Percentiles rank a stretch among this genome's conserved stretches.
Conservation (phyloP, 306 rosid species). For the Macrotyloma uniflorum region DNA sequence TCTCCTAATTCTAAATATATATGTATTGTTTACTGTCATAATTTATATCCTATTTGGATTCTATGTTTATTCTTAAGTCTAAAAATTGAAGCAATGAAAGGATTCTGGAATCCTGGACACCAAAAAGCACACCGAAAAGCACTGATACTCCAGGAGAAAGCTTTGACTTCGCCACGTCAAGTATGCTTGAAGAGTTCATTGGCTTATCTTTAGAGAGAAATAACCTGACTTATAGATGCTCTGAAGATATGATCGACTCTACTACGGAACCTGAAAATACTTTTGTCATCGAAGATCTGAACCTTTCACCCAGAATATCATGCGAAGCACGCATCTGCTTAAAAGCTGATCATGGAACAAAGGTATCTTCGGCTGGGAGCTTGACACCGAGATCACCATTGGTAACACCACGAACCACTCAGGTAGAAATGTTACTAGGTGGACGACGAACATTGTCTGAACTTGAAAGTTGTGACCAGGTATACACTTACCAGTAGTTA, state of each 20-base stretch:
- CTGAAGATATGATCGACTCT: conserved; percentile 61
- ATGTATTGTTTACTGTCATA: too few relatives aligned
- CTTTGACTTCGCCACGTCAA: conserved; percentile 61
- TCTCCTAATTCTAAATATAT: too few relatives aligned
- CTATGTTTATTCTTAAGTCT: too few relatives aligned
- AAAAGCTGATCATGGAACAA: conserved; percentile 57
- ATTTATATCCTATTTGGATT: too few relatives aligned
- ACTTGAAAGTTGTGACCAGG: conserved; percentile 88
- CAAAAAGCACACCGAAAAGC: conserved; percentile 68
- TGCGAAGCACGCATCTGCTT: conserved; percentile 47
- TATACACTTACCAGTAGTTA: conserved; percentile 21
- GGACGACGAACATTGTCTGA: conserved; percentile 69
- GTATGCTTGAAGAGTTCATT: conserved; percentile 63
- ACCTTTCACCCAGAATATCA: conserved; percentile 50
- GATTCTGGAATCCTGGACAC: conserved; percentile 76
- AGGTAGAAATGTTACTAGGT: conserved; percentile 73
- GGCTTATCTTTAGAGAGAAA: conserved; percentile 61
- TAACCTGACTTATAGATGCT: conserved; percentile 50
- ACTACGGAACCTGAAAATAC: conserved; percentile 56
- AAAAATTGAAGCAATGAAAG: too few relatives aligned
- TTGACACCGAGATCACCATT: conserved; percentile 90
- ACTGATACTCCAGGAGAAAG: conserved; percentile 59
- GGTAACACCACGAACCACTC: conserved; percentile 80
- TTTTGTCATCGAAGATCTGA: conserved; percentile 60
- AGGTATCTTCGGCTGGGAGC: conserved; percentile 74